Percentiles rank a stretch among this genome's conserved stretches.
phyloP scores from a whole-genome alignment of 192 early-diverging fungal genomes.

The Coemansia sp. region DNA sequence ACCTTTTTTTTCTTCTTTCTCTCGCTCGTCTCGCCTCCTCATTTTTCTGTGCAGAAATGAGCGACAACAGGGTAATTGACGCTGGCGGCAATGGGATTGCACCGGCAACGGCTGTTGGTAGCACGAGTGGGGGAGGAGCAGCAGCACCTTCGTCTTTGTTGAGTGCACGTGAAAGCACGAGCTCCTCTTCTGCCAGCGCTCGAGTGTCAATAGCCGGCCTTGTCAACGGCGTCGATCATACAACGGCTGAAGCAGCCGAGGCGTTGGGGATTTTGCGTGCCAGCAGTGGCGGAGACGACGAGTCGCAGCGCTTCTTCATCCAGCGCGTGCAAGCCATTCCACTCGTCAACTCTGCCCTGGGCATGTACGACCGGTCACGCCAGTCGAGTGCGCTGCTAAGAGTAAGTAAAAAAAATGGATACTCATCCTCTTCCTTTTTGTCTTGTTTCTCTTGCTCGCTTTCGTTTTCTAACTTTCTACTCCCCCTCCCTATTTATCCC shows the following conservation, averaged over 20 bases:
- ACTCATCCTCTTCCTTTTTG: slow-evolving; percentile 19
- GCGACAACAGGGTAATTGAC: too few relatives aligned
- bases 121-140: background rate
- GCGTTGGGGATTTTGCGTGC: slow-evolving; percentile 20
- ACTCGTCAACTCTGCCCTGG: slow-evolving; percentile 75
- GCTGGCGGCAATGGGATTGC: too few relatives aligned
- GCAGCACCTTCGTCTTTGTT: background rate
- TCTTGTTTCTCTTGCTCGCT: slow-evolving; percentile 9
- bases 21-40: background rate
- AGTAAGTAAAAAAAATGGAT: slow-evolving; percentile 50
- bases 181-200: background rate
- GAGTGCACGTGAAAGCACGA: slow-evolving; percentile 34
- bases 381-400: slow-evolving; percentile 56
- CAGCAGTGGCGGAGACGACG: slow-evolving; percentile 10
- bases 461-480: too few relatives aligned
- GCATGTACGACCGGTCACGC: slow-evolving; percentile 76
- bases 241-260: slow-evolving; percentile 31
- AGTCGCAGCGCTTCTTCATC: slow-evolving; percentile 65
- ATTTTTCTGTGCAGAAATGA: background rate
- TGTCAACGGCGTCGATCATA: slow-evolving; percentile 23
- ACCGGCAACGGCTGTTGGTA: too few relatives aligned
- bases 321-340: slow-evolving; percentile 78
- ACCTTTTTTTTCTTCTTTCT: background rate
- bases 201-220: slow-evolving; percentile 39
- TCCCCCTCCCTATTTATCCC: too few relatives aligned